Conservation (phyloP, 257 asterid genomes). For the Rubia yunnanensis region DNA sequence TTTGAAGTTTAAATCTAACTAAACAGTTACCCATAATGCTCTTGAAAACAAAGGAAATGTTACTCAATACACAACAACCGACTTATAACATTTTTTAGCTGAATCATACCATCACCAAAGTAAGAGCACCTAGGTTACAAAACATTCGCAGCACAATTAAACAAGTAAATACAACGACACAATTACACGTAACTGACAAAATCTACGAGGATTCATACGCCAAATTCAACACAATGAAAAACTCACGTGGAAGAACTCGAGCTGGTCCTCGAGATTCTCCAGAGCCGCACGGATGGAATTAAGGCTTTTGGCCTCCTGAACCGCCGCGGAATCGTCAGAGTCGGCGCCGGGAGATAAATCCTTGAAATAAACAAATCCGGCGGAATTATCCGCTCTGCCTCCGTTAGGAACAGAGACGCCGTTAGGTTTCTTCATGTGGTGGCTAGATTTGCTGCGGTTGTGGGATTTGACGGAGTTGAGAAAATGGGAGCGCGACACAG, state of each 20-base stretch:
- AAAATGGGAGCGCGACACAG: constrained; percentile 77
- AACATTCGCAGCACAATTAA: neutral
- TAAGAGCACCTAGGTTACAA: neutral
- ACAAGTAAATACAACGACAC: neutral
- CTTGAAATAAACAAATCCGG: constrained; percentile 74
- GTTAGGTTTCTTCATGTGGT: constrained; percentile 3
- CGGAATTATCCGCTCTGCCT: neutral
- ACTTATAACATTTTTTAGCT: neutral
- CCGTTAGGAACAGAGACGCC: constrained; percentile 1
- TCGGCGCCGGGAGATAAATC: constrained; percentile 47
- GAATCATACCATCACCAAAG: neutral
- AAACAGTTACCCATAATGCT: neutral
- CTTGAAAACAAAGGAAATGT: neutral
- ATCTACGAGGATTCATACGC: neutral
- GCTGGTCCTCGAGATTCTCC: constrained; percentile 92
- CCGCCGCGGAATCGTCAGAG: constrained; percentile 48
- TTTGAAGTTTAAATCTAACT: neutral
- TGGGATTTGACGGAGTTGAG: constrained; percentile 56
- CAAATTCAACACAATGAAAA: neutral
- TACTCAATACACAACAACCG: neutral
- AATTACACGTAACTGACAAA: neutral
- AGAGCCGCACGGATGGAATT: constrained; percentile 83
- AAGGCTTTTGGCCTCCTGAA: constrained; percentile 88
- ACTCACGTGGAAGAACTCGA: constrained; percentile 75
- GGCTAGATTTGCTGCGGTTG: constrained; percentile 15